Conservation (phyloP, 306 rosid genomes). For the Cucurbita pepo region DNA sequence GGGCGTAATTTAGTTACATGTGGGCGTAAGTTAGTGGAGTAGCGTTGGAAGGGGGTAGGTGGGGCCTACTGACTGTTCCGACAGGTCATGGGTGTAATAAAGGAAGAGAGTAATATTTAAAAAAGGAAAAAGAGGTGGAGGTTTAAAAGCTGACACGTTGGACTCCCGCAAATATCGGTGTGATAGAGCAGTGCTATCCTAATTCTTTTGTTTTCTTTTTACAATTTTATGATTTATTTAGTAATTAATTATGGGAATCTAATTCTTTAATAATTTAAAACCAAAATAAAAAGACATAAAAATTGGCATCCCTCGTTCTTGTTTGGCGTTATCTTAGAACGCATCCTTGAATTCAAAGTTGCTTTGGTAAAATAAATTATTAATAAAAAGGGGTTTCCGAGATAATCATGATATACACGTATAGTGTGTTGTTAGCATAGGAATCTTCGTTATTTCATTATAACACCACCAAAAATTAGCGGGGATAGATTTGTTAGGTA, state of each 20-base stretch:
- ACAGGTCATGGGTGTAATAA: background rate
- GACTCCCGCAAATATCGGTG: constrained; percentile 5
- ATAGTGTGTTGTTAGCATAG: background rate
- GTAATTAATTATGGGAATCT: background rate
- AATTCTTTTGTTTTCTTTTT: background rate
- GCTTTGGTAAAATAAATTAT: background rate
- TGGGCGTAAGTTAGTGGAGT: background rate
- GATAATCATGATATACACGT: background rate
- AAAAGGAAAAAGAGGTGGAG: background rate
- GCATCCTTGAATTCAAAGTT: background rate
- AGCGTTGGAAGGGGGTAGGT: too few relatives aligned
- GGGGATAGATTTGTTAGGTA: background rate
- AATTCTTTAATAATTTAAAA: background rate
- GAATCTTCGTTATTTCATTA: background rate
- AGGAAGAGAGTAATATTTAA: background rate
- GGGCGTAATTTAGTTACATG: too few relatives aligned
- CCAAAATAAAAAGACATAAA: background rate
- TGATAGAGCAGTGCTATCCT: background rate
- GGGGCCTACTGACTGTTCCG: background rate
- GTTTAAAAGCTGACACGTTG: background rate
- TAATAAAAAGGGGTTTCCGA: too few relatives aligned
- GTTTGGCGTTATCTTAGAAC: background rate
- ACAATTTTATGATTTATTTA: background rate
- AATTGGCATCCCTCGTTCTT: background rate
- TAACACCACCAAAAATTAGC: background rate